These are phyloP conservation scores for Mycena chlorophos DNA, from an alignment of 768 basidiomycete genomes.

Conservation along the genomic window DNA sequence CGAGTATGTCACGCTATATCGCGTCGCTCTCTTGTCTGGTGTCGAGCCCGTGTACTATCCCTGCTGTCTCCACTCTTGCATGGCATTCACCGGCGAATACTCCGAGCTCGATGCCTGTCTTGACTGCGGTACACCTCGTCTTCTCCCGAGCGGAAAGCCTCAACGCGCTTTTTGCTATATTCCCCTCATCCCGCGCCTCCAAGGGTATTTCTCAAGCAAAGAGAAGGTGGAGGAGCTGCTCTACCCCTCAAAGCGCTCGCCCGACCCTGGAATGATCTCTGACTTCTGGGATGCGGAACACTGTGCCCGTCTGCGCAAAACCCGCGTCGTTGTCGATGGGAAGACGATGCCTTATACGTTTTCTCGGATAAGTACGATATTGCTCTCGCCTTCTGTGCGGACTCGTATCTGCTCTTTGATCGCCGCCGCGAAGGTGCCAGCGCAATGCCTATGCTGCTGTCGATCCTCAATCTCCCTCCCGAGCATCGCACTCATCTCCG, in stretches of 20 bases:
- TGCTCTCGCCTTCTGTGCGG: constrained; percentile 42
- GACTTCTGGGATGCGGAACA: constrained; percentile 38
- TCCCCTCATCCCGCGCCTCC: constrained; percentile 32
- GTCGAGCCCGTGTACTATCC: constrained; percentile 28
- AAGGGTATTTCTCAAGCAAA: constrained; percentile 21
- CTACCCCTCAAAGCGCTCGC: constrained; percentile 18
- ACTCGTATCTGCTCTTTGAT: constrained; percentile 45
- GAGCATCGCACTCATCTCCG: constrained; percentile 27
- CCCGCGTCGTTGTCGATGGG: constrained; percentile 30
- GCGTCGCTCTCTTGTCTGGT: constrained; percentile 27
- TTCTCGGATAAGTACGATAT: constrained; percentile 43
- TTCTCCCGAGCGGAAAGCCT: neutral
- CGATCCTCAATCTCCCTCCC: constrained; percentile 41
- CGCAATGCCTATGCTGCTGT: constrained; percentile 42
- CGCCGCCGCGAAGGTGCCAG: constrained; percentile 28
- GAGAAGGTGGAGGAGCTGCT: constrained; percentile 10
- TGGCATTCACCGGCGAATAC: constrained; percentile 30
- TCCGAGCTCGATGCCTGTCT: constrained; percentile 15
- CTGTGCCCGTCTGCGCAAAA: constrained; percentile 29
- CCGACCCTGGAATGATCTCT: constrained; percentile 18
- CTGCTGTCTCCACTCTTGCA: constrained; percentile 37
- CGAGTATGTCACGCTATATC: constrained; percentile 26
- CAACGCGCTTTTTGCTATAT: constrained; percentile 28
- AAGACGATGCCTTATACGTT: constrained; percentile 25
- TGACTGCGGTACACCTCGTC: constrained; percentile 23